Evolutionary conservation across 2,329 filamentous ascomycete genomes (phyloP), one percentile per base, ranked within the genome.

Genomic region (Celoporthe dispersa): DNA sequence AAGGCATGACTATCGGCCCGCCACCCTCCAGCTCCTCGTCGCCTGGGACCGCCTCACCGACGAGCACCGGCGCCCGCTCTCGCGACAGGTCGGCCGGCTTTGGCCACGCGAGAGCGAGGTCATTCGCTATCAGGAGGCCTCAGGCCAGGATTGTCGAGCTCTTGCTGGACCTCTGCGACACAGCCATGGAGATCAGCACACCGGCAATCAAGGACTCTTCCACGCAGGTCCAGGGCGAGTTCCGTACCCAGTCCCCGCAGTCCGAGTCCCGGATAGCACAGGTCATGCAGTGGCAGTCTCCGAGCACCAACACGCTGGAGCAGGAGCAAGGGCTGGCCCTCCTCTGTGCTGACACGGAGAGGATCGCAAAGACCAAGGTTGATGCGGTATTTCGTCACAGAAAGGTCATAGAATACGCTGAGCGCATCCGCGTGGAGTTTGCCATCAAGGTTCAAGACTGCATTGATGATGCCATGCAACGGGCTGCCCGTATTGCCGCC

Each of bases 261-360:
- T 99, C 97, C 0, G 96, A 99, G 78, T 96, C 93, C 59, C 91
- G 95, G 41, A 97, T 98, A 75, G 92, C 93, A 1, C 96, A 99
- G 79, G 94, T 99, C 7, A 80, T 97, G 74, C 94, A 98, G 78
- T 99, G 97, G 96, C 94, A 97, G 77, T 97, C 95, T 6, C 96
- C 96, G 0, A 94, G 93, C 75, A 92, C 91, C 64, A 95, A 95
- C 76, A 96, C 94, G 0, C 82, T 97, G 22, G 96, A 99, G 73
- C 94, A 98, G 78, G 95, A 98, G 78, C 93, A 97, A 77, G 96
- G 96, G 0, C 84, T 99, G 33, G 91, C 94, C 51, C 80, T 94
- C 35, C 83, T 99, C n/a, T 97, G 94, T 78, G 88, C 92, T 19
- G 96, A 99, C 77, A 98, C 94, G 0, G 94, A 96, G 78, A 90